phyloP scores from a whole-genome alignment of 2,329 filamentous ascomycete genomes.

The Xenoacremonium recifei region DNA sequence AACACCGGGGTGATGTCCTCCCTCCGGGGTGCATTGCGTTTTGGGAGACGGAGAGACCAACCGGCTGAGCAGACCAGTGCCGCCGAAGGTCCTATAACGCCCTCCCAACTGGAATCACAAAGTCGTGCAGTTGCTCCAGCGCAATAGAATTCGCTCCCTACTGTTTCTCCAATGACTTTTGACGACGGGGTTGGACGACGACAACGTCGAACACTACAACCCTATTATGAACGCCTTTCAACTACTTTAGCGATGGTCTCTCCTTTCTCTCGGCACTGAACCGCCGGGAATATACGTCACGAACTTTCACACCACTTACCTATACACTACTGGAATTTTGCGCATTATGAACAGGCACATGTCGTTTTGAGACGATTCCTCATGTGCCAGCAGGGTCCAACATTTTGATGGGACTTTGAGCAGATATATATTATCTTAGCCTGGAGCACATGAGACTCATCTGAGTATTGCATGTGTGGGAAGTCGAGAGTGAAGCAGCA shows the following conservation, averaged over 20 bases:
- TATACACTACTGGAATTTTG: slow-evolving; percentile 23
- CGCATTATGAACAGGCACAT: slow-evolving; percentile 25
- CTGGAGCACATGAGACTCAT: no score
- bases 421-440: no score
- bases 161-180: no score
- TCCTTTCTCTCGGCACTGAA: slow-evolving; percentile 24
- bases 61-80: slow-evolving; percentile 5
- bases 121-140: slow-evolving; percentile 25
- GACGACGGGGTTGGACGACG: no score
- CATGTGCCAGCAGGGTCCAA: no score
- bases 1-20: slow-evolving; percentile 29
- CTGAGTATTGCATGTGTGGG: no score
- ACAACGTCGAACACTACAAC: no score
- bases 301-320: slow-evolving; percentile 21
- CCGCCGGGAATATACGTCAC: slow-evolving; percentile 24
- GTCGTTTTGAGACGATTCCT: slow-evolving; percentile 21
- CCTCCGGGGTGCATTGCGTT: slow-evolving; percentile 31
- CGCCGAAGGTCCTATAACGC: slow-evolving; percentile 34
- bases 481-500: no score
- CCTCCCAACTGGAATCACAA: slow-evolving; percentile 48
- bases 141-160: no score
- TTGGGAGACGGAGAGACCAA: slow-evolving; percentile 27
- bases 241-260: slow-evolving; percentile 27
- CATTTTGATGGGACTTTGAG: no score
- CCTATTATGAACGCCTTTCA: slow-evolving; percentile 14